phyloP scores from a whole-genome alignment of 2,329 filamentous ascomycete genomes.

The Sarocladium oryzae region DNA sequence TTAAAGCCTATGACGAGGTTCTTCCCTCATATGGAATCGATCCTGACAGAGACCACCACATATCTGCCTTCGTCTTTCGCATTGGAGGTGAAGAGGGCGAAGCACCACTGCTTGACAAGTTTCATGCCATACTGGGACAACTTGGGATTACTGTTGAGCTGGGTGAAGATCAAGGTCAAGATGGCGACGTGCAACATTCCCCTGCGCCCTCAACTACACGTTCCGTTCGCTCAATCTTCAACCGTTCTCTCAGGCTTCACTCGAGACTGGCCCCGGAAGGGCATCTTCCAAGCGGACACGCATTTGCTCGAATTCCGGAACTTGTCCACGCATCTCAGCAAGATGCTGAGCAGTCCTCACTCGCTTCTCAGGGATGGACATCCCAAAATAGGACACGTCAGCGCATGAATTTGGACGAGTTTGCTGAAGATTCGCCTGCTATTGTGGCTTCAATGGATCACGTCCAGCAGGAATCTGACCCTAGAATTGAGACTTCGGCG shows the following conservation, averaged over 20 bases:
- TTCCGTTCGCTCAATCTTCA: background rate
- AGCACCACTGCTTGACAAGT: slow-evolving; percentile 58
- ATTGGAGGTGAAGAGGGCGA: slow-evolving; percentile 60
- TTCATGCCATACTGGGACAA: slow-evolving; percentile 58
- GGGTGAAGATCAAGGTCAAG: slow-evolving; percentile 28
- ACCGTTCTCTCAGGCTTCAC: background rate
- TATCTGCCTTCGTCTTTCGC: slow-evolving; percentile 72
- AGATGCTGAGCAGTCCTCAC: background rate
- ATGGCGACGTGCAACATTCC: background rate
- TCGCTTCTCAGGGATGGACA: background rate
- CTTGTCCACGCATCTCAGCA: background rate
- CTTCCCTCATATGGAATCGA: slow-evolving; percentile 65
- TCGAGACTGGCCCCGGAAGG: background rate
- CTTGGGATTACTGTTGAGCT: slow-evolving; percentile 69
- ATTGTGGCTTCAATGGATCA: background rate
- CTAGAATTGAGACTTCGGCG: no score
- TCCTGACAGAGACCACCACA: slow-evolving; percentile 66
- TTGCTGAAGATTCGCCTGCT: background rate
- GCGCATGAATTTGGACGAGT: background rate
- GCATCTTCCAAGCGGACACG: background rate
- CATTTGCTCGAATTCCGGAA: background rate
- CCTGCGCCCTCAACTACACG: slow-evolving; percentile 6
- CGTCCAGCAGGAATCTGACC: no score
- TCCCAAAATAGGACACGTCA: background rate
- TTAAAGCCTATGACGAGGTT: slow-evolving; percentile 71